phyloP scores from a whole-genome alignment of 148 eudicot genomes.

The Chenopodium album region DNA sequence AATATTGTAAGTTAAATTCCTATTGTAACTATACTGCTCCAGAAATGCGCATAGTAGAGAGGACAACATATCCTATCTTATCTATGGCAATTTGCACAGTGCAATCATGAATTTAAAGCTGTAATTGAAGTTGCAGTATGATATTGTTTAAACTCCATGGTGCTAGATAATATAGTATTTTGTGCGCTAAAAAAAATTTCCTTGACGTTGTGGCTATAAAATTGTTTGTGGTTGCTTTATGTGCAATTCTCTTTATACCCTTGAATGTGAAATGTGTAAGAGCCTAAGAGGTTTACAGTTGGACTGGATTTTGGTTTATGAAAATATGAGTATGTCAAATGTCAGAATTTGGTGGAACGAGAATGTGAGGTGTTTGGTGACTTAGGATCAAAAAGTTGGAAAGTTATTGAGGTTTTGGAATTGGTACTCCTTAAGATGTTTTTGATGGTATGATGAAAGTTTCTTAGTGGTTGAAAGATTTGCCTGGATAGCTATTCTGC shows the following conservation, averaged over 20 bases:
- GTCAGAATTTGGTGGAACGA: background rate
- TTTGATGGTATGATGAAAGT: too few species aligned
- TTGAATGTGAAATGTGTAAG: background rate
- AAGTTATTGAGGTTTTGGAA: too few species aligned
- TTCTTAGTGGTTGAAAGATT: background rate
- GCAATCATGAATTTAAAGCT: background rate
- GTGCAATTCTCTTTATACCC: too few species aligned
- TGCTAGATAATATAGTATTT: background rate
- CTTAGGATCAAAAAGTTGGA: background rate
- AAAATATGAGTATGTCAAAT: background rate
- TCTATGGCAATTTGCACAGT: background rate
- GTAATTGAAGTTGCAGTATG: background rate
- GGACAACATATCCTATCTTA: background rate
- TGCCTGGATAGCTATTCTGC: background rate
- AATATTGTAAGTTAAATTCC: constrained; percentile 70
- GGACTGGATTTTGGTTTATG: background rate
- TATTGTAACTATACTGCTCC: background rate
- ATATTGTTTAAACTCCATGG: background rate
- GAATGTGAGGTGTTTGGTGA: background rate
- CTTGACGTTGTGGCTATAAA: too few species aligned
- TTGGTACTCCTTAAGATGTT: too few species aligned
- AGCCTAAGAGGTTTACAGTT: background rate
- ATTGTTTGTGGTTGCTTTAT: too few species aligned
- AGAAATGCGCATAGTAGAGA: constrained; percentile 6
- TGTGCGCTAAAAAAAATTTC: background rate